phyloP scores from a whole-genome alignment of 2,329 filamentous ascomycete genomes.

The Alternaria gaisen region DNA sequence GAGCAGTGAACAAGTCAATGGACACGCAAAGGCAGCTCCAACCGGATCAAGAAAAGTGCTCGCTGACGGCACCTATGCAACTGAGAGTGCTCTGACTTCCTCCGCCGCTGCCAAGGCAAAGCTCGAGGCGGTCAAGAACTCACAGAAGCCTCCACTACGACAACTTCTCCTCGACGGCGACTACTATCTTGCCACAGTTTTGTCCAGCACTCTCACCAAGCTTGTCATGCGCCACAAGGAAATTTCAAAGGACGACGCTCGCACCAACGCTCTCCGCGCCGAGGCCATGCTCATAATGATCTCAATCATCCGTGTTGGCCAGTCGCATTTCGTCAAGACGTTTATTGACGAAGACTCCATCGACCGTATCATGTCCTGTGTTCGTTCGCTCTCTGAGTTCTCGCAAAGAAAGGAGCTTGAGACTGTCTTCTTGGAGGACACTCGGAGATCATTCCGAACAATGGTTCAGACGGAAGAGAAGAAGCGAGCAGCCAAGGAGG shows the following conservation, averaged over 20 bases:
- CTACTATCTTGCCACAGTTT: constrained; percentile 92
- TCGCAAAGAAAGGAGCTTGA: constrained; percentile 89
- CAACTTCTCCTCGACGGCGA: constrained; percentile 94
- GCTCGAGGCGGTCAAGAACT: constrained; percentile 94
- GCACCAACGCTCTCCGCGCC: constrained; percentile 91
- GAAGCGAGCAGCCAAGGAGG: constrained; percentile 95
- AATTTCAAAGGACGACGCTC: constrained; percentile 83
- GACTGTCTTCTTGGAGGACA: constrained; percentile 92
- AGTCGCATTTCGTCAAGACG: constrained; percentile 98
- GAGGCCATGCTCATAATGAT: constrained; percentile 99
- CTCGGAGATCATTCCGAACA: constrained; percentile 90
- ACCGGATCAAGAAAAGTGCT: constrained; percentile 90
- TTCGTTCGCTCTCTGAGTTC: constrained; percentile 91
- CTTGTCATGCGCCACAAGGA: constrained; percentile 97
- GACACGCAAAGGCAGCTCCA: constrained; percentile 79
- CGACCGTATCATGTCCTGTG: constrained; percentile 98
- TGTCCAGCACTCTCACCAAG: constrained; percentile 96
- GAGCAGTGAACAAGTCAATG: constrained; percentile 76
- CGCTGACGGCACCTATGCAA: constrained; percentile 96
- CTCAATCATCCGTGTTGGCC: constrained; percentile 95
- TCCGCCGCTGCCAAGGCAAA: constrained; percentile 89
- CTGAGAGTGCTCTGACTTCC: constrained; percentile 93
- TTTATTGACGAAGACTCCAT: constrained; percentile 97
- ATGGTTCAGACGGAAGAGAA: constrained; percentile 98
- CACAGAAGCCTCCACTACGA: constrained; percentile 92